Percentiles rank a stretch among this genome's conserved stretches.
phyloP scores from a whole-genome alignment of 1,284 basidiomycete species.

The Irpex lacteus region DNA sequence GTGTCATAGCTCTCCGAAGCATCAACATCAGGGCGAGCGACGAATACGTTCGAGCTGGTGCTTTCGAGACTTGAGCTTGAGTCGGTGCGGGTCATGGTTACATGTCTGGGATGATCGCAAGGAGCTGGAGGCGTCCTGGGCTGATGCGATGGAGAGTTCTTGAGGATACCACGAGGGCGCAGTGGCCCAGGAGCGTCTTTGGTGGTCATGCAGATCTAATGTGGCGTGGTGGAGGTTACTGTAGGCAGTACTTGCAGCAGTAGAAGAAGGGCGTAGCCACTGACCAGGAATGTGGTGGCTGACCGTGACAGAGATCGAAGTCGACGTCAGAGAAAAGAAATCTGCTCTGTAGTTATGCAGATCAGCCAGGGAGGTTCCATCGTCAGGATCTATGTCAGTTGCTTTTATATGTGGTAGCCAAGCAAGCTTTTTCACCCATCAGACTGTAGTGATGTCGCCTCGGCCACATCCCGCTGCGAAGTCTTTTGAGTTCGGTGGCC shows the following conservation, averaged over 20 bases:
- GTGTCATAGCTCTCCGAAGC: not conserved
- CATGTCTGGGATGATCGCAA: not conserved
- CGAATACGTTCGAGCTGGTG: not conserved
- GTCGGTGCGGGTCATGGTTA: not conserved
- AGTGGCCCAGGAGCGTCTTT: not conserved
- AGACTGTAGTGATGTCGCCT: not conserved
- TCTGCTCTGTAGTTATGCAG: not conserved
- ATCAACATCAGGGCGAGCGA: too few species aligned
- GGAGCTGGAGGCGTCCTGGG: not conserved
- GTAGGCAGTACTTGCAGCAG: not conserved
- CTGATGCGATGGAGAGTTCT: not conserved
- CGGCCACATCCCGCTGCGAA: not conserved
- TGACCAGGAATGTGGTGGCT: not conserved
- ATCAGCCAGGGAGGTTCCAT: not conserved
- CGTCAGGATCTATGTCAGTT: not conserved
- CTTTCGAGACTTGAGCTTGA: not conserved
- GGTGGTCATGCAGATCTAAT: not conserved
- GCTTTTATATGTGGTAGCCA: not conserved
- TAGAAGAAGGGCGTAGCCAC: not conserved
- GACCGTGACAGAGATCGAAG: not conserved
- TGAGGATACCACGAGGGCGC: not conserved
- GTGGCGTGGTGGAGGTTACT: not conserved
- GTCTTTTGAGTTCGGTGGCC: too few species aligned
- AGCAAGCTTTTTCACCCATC: not conserved
- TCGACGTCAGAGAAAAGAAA: not conserved